Percentiles rank a stretch among this genome's conserved stretches.
phyloP scores from a whole-genome alignment of 1,284 basidiomycete species.

The Sanghuangporus sanghuang region DNA sequence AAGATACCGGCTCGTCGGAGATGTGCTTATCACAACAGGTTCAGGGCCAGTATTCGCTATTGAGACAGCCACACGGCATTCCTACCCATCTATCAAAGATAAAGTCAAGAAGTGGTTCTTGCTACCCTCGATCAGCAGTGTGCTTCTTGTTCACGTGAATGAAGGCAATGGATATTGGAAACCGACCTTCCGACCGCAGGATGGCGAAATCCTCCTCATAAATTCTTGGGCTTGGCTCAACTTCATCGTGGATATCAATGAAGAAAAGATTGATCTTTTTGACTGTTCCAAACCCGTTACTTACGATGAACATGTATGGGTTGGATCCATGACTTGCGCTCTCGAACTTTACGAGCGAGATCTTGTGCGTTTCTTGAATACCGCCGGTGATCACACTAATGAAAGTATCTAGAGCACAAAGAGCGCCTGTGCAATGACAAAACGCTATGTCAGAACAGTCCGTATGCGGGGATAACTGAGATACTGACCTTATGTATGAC shows the following conservation, averaged over 20 bases:
- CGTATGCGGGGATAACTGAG: not conserved
- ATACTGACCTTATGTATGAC: not conserved
- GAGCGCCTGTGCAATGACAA: not conserved
- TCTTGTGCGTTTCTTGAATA: not conserved
- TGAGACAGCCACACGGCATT: not conserved
- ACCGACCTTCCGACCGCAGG: not conserved
- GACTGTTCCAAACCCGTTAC: not conserved
- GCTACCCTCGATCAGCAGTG: not conserved
- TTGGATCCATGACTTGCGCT: not conserved
- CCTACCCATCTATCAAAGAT: not conserved
- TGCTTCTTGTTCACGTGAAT: not conserved
- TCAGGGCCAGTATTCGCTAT: not conserved
- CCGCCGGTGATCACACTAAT: not conserved
- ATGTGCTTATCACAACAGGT: not conserved
- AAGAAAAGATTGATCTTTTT: not conserved
- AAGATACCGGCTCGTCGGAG: not conserved
- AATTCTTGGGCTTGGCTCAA: conserved; percentile 1
- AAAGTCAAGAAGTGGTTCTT: not conserved
- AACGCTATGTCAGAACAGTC: not conserved
- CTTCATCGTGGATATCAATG: not conserved
- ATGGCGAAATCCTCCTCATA: not conserved
- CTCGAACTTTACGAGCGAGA: not conserved
- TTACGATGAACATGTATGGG: not conserved
- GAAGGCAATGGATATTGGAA: not conserved
- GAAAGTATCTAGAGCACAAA: not conserved